Evolutionary conservation across 805 yeast genomes (phyloP).

Genomic region (Wickerhamomyces subpelliculosus): DNA sequence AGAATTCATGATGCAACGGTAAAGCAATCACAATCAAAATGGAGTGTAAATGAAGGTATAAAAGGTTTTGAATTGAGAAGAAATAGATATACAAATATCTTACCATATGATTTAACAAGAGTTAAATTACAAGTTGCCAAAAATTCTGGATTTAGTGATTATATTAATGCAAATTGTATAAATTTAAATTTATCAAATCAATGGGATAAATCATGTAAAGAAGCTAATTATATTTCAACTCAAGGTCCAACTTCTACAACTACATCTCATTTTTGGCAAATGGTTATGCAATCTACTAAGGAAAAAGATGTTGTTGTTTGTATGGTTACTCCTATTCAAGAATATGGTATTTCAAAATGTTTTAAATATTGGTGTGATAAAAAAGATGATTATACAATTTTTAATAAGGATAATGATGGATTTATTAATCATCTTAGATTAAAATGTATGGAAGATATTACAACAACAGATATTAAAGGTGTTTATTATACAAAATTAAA

Average conservation of each 20-base stretch:
- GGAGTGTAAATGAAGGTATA: slow-evolving; percentile 14
- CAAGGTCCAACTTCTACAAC: slow-evolving; percentile 80
- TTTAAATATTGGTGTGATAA: slow-evolving; percentile 72
- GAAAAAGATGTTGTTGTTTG: slow-evolving; percentile 52
- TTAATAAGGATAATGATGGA: slow-evolving; percentile 11
- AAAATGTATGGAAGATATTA: slow-evolving; percentile 17
- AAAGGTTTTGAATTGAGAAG: slow-evolving; percentile 21
- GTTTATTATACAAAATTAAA: slow-evolving; percentile 13
- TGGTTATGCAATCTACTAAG: slow-evolving; percentile 55
- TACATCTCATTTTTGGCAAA: slow-evolving; percentile 83
- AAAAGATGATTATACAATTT: slow-evolving; percentile 10
- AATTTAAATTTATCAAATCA: slow-evolving; percentile 18
- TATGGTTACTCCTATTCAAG: slow-evolving; percentile 72
- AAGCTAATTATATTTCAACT: slow-evolving; percentile 49
- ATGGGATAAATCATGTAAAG: slow-evolving; percentile 9
- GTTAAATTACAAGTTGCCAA: slow-evolving; percentile 31
- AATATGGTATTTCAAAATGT: slow-evolving; percentile 70
- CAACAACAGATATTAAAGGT: slow-evolving; percentile 16
- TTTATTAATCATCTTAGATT: slow-evolving; percentile 8
- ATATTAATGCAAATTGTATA: slow-evolving; percentile 81
- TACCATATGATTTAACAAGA: slow-evolving; percentile 60
- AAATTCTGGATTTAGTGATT: slow-evolving; percentile 42
- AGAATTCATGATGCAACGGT: slow-evolving; percentile 30
- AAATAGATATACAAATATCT: slow-evolving; percentile 56
- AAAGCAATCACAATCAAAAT: slow-evolving; percentile 17